Evolutionary conservation across 441 rosid genomes (phyloP).

Genomic region (Mallotus japonicus): DNA sequence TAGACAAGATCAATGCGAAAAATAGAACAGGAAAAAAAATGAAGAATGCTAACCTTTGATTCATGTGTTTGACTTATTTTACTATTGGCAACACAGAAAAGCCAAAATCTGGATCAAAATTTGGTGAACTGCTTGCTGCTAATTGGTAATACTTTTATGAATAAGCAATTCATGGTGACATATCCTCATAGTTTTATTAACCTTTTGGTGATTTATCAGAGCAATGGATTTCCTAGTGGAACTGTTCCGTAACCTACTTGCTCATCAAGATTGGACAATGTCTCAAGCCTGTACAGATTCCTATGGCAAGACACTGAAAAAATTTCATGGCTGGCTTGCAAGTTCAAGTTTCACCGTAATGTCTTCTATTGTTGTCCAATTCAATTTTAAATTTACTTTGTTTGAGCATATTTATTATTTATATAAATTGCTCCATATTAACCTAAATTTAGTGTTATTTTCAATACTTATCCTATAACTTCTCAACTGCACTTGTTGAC

Average conservation of each 20-base stretch:
- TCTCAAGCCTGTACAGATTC: slow-evolving; percentile 75
- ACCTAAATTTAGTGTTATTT: background rate
- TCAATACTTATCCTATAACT: background rate
- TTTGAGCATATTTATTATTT: background rate
- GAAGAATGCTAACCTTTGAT: background rate
- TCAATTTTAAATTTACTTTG: slow-evolving; percentile 1
- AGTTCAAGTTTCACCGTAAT: slow-evolving; percentile 80
- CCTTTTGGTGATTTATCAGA: slow-evolving; percentile 39
- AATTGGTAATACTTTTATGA: background rate
- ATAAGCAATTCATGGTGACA: background rate
- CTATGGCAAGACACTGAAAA: slow-evolving; percentile 76
- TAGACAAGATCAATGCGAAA: background rate
- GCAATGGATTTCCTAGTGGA: slow-evolving; percentile 93
- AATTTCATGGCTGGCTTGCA: slow-evolving; percentile 91
- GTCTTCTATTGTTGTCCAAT: slow-evolving; percentile 10
- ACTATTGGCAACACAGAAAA: too few species aligned
- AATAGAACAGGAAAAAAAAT: background rate
- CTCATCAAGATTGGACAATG: slow-evolving; percentile 86
- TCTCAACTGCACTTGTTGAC: background rate
- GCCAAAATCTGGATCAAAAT: background rate
- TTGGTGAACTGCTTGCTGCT: slow-evolving; percentile 6
- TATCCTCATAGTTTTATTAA: background rate
- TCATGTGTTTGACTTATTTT: background rate
- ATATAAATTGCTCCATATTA: slow-evolving; percentile 4
- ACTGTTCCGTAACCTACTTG: slow-evolving; percentile 71